phyloP scores from a whole-genome alignment of 2,329 filamentous ascomycete genomes.

The Fusarium sambucinum region DNA sequence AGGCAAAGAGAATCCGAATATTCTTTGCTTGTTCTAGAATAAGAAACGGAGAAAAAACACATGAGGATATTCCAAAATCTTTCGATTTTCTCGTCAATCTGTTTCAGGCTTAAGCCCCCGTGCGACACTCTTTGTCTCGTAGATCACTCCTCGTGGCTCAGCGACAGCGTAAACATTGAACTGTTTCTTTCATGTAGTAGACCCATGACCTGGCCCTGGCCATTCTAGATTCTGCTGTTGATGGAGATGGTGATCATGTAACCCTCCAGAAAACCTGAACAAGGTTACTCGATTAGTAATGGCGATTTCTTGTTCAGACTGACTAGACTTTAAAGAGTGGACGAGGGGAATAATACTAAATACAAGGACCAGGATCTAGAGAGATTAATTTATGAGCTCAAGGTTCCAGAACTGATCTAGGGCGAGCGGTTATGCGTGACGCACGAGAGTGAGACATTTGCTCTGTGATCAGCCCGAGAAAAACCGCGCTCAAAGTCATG shows the following conservation, averaged over 20 bases:
- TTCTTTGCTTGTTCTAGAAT: slow-evolving; percentile 4
- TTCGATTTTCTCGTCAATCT: slow-evolving; percentile 24
- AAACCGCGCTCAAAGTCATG: slow-evolving; percentile 11
- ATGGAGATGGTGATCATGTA: slow-evolving; percentile 26
- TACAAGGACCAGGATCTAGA: slow-evolving; percentile 20
- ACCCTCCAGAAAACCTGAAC: slow-evolving; percentile 1
- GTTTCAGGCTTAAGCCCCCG: slow-evolving; percentile 27
- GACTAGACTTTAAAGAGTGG: slow-evolving; percentile 17
- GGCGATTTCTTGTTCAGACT: slow-evolving; percentile 28
- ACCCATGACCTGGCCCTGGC: not conserved
- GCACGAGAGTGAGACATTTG: slow-evolving; percentile 28
- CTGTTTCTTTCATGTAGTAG: slow-evolving; percentile 9
- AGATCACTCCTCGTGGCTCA: not conserved
- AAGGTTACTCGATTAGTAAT: slow-evolving; percentile 1
- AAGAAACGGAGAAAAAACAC: slow-evolving; percentile 4
- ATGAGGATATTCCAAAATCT: slow-evolving; percentile 20
- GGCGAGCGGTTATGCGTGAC: slow-evolving; percentile 33
- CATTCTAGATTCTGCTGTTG: not conserved
- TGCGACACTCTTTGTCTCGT: slow-evolving; percentile 25
- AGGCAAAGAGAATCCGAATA: not conserved
- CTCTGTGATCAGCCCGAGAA: slow-evolving; percentile 14
- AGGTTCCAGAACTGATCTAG: slow-evolving; percentile 13
- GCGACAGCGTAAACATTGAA: not conserved
- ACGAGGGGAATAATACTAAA: not conserved
- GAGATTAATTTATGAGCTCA: slow-evolving; percentile 14